phyloP scores from a whole-genome alignment of 805 yeast genomes.

The Isabelozyma gotoi region DNA sequence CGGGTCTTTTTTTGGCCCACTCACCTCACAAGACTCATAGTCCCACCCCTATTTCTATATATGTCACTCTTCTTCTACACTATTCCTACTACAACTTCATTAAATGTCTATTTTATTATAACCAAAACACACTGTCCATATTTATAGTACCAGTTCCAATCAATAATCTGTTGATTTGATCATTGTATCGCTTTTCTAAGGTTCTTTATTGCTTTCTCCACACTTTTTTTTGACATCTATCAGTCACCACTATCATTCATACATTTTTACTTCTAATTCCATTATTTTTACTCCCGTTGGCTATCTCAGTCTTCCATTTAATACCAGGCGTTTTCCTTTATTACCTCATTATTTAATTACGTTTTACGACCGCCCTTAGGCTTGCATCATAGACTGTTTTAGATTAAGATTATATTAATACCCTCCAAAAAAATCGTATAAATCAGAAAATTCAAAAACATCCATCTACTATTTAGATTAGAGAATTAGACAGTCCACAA shows the following conservation, averaged over 20 bases:
- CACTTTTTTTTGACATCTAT: no score
- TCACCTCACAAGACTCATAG: not conserved
- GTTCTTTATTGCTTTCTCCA: not conserved
- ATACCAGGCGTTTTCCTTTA: not conserved
- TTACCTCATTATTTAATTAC: no score
- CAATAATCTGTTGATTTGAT: not conserved
- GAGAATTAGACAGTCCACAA: not conserved
- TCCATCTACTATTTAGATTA: conserved; percentile 1
- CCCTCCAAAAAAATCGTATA: not conserved
- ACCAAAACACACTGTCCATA: not conserved
- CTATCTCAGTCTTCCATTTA: not conserved
- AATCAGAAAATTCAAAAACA: not conserved
- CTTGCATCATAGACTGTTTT: not conserved
- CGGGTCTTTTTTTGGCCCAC: not conserved
- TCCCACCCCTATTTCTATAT: not conserved
- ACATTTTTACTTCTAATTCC: not conserved
- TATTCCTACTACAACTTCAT: not conserved
- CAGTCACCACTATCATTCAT: not conserved
- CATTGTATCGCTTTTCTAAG: not conserved
- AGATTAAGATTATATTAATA: not conserved
- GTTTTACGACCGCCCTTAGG: not conserved
- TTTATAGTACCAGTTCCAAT: not conserved
- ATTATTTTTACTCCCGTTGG: not conserved
- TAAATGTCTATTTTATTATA: not conserved
- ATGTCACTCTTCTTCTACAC: not conserved